Percentiles rank a stretch among this genome's conserved stretches.
These are phyloP conservation scores for Pseudonectria foliicola DNA, from an alignment of 2,329 filamentous ascomycete genomes.

Conservation along the genomic window DNA sequence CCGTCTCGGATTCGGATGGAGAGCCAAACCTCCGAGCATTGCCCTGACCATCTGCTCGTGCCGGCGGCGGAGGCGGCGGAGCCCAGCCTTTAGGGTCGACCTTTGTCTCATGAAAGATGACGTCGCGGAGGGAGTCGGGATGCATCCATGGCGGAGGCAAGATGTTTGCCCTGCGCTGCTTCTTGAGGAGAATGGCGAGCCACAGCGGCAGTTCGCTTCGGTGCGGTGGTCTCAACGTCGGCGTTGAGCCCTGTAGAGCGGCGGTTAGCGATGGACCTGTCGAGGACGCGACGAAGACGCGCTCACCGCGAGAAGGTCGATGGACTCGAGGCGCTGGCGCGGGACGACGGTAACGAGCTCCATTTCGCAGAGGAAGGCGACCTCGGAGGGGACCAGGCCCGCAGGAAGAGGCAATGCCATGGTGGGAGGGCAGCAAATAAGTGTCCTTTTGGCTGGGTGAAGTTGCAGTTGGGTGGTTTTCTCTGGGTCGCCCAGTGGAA, in stretches of 20 bases:
- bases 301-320: conserved; percentile 79
- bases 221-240: conserved; percentile 71
- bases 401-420: conserved; percentile 46
- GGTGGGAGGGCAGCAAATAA: conserved; percentile 2
- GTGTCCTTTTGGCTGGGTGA: conserved; percentile 2
- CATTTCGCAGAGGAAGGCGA: conserved; percentile 95
- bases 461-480: conserved; percentile 10
- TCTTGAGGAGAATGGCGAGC: conserved; percentile 91
- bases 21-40: conserved; percentile 31
- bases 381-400: conserved; percentile 73
- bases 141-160: conserved; percentile 85
- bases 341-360: conserved; percentile 90
- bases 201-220: conserved; percentile 77
- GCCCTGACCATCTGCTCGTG: conserved; percentile 40
- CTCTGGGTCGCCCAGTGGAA: conserved; percentile 1
- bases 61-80: conserved; percentile 62
- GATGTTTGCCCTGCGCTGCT: conserved; percentile 89
- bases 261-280: conserved; percentile 6
- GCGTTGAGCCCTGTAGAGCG: conserved; percentile 62
- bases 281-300: conserved; percentile 11
- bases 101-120: conserved; percentile 76
- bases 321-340: conserved; percentile 78
- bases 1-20: conserved; percentile 20
- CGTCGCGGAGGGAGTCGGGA: conserved; percentile 63
- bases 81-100: conserved; percentile 66